Evolutionary conservation across 345 rosid genomes (phyloP).

Genomic region (Lenwebbia sp.): DNA sequence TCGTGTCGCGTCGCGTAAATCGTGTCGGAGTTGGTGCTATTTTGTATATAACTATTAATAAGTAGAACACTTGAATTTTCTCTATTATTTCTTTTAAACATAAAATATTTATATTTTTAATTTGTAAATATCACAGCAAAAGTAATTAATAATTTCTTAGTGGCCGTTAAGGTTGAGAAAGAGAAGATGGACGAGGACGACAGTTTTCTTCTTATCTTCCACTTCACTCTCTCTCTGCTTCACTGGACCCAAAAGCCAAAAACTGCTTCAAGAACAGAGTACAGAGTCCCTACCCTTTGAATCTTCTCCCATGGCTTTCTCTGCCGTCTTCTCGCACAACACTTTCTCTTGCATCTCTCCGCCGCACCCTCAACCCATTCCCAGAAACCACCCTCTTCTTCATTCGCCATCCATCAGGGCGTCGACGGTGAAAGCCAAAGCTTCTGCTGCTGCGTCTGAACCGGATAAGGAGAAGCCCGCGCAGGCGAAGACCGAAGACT

Average conservation of each 20-base stretch:
- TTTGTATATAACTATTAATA: too few relatives aligned
- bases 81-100: background rate
- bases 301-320: slow-evolving; percentile 45
- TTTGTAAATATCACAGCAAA: background rate
- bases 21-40: too few relatives aligned
- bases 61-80: background rate
- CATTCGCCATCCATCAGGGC: slow-evolving; percentile 18
- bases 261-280: background rate
- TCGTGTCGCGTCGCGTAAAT: too few relatives aligned
- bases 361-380: slow-evolving; percentile 5
- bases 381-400: slow-evolving; percentile 3
- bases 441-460: slow-evolving; percentile 15
- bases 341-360: slow-evolving; percentile 20
- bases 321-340: slow-evolving; percentile 29
- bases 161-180: background rate
- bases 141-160: background rate
- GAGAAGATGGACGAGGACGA: background rate
- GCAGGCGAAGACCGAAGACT: slow-evolving; percentile 18
- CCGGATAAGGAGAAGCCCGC: slow-evolving; percentile 35
- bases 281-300: background rate
- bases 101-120: background rate
- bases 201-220: background rate
- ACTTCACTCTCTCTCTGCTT: background rate
- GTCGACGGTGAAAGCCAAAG: slow-evolving; percentile 1
- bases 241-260: background rate